A percentile compares a stretch with the other conserved stretches of the same genome.
Conservation (phyloP, 176 grass and related monocot genomes). For the Musa beccarii region DNA sequence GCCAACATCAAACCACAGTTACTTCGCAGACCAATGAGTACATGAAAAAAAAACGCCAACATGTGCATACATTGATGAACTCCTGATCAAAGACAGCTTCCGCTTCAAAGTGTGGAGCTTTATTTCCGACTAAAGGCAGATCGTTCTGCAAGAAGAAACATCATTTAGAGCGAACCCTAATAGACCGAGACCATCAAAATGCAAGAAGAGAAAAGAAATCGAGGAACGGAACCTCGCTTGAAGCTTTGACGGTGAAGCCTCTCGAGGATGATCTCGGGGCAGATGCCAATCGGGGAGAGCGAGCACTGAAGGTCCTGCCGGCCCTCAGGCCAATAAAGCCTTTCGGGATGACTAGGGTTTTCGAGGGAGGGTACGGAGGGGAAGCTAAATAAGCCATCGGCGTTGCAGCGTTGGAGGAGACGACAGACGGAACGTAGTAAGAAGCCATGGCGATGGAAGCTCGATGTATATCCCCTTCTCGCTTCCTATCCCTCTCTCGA, state of each 20-base stretch:
- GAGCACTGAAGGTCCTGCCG: constrained; percentile 15
- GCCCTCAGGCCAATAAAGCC: constrained; percentile 25
- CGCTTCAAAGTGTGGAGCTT: constrained; percentile 69
- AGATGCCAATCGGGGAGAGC: constrained; percentile 20
- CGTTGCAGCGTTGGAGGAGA: constrained; percentile 23
- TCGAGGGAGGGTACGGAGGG: not conserved
- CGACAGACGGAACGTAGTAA: constrained; percentile 42
- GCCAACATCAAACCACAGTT: too few relatives aligned
- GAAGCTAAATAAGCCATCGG: not conserved
- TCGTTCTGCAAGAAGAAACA: constrained; percentile 36
- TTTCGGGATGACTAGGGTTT: constrained; percentile 14
- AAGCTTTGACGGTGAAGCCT: constrained; percentile 43
- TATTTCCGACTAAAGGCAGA: constrained; percentile 77
- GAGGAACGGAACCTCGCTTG: constrained; percentile 22
- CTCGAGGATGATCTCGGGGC: constrained; percentile 31
- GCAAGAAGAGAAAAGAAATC: not conserved
- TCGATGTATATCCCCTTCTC: not conserved
- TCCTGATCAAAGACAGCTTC: constrained; percentile 90
- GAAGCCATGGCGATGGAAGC: constrained; percentile 32
- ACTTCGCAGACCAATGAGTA: not conserved
- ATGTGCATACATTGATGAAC: constrained; percentile 49
- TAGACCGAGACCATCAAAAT: not conserved
- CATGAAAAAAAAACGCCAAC: not conserved
- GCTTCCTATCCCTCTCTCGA: not conserved
- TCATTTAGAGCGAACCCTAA: not conserved